A percentile compares a stretch with the other conserved stretches of the same genome.
These are phyloP conservation scores for Penicillium occitanis DNA, from an alignment of 2,329 filamentous ascomycete species.

Conservation along the genomic window DNA sequence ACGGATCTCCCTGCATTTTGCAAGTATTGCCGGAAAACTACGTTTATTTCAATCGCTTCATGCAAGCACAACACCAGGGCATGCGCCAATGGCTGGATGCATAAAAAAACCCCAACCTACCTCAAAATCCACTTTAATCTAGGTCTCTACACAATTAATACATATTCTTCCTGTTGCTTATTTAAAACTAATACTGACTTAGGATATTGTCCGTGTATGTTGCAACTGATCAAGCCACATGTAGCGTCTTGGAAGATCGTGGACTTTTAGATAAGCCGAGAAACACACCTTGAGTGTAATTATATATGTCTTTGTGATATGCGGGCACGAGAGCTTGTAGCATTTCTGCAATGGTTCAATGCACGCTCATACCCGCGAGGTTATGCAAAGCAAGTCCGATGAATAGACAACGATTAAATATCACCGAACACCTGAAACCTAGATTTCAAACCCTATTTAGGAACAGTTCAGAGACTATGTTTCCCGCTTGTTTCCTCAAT, in stretches of 20 bases:
- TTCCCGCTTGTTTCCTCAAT: not conserved
- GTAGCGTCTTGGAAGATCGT: not conserved
- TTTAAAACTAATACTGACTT: not conserved
- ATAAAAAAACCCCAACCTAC: not conserved
- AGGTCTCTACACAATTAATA: too few relatives aligned
- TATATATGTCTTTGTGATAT: not conserved
- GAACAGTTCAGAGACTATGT: not conserved
- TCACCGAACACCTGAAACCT: not conserved
- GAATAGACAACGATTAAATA: not conserved
- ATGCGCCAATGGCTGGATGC: not conserved
- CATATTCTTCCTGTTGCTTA: not conserved
- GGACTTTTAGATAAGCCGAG: not conserved
- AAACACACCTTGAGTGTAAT: not conserved
- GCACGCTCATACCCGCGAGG: too few relatives aligned
- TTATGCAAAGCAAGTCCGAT: not conserved
- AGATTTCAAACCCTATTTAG: not conserved
- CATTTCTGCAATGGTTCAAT: not conserved
- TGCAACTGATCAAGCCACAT: not conserved
- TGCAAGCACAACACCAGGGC: too few relatives aligned
- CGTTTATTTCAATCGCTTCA: too few relatives aligned
- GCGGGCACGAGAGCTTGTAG: not conserved
- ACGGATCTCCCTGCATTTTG: too few relatives aligned
- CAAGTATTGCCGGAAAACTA: too few relatives aligned
- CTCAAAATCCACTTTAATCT: too few relatives aligned
- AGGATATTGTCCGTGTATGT: not conserved